Percentiles rank a stretch among this genome's conserved stretches.
Evolutionary conservation across 2,329 filamentous ascomycete species (phyloP).

Genomic region (Cladophialophora carrionii): DNA sequence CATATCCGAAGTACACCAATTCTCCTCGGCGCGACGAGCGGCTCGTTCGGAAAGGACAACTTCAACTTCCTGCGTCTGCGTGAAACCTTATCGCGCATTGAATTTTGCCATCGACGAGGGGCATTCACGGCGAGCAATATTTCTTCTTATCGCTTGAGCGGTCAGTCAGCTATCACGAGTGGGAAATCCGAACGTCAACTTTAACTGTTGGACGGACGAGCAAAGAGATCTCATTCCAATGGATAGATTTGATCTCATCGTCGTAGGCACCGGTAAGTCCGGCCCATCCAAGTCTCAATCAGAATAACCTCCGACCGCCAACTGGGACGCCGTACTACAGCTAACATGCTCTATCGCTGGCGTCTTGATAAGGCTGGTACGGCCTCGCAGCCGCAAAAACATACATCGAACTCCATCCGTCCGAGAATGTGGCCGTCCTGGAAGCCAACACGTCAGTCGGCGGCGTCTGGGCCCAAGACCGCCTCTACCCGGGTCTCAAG

Average conservation of each 20-base stretch:
- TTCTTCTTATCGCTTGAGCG: background rate
- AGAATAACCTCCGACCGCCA: constrained; percentile 58
- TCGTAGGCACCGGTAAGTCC: background rate
- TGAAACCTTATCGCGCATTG: background rate
- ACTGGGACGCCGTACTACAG: constrained; percentile 61
- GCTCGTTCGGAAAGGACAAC: background rate
- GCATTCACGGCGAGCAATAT: background rate
- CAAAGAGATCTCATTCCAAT: background rate
- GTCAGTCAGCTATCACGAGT: background rate
- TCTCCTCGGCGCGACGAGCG: background rate
- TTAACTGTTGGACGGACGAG: background rate
- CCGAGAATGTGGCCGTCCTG: constrained; percentile 60
- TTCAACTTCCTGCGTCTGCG: background rate
- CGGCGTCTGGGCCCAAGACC: constrained; percentile 70
- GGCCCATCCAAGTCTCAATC: background rate
- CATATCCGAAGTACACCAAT: background rate
- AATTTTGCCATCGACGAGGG: background rate
- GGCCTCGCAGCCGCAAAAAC: constrained; percentile 67
- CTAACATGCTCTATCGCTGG: constrained; percentile 49
- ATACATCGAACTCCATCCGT: constrained; percentile 62
- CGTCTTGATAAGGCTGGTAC: constrained; percentile 49
- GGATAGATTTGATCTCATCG: background rate
- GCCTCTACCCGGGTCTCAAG: constrained; percentile 68
- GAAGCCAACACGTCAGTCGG: constrained; percentile 63
- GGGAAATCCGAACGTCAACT: background rate